Evolutionary conservation across 2,329 filamentous ascomycete species (phyloP), one percentile per base, ranked within the genome.

Genomic region (Ophiocordyceps camponoti-saundersi): DNA sequence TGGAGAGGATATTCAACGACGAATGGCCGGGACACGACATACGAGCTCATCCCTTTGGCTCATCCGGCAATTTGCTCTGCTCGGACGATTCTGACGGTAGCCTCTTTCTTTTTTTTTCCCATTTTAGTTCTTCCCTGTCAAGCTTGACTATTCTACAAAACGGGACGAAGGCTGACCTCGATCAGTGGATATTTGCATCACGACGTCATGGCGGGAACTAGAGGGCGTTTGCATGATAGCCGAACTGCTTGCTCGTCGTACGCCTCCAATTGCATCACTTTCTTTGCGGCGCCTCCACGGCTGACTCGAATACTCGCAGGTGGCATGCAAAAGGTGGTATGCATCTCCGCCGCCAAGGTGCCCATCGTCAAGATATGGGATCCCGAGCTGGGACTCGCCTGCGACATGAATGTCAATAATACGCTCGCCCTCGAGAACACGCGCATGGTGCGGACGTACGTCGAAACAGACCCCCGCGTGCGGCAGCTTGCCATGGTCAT

Each of bases 281-380:
- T 42, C 26, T 29, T 11, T 34, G 16, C n/a, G 13, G n/a, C 12
- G 1, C 23, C 8, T 13, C 11, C 11, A 32, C 23, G 22, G 23
- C 65, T 73, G 59, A 70, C 61, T 20, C 50, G 29, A 15, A 6
- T 18, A 29, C 22, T 41, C 41, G 77, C 57, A 95, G 90, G 87
- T 68, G 90, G 90, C 39, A 98, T 98, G 92, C 77, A 96, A 62
- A 86, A 86, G 57, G 88, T 98, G 1, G 85, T 95, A 22, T 98
- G 92, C 61, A 87, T 96, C 46, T 87, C 87, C 26, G 85, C 84
- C 41, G 92, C 92, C 49, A 96, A 95, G 65, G 92, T 98, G 15
- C 90, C 92, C 4, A 98, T 98, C 58, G 92, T 98, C 55, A 96
- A 96, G 69, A 85, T 95, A 48, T 98, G 92, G 89, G 92, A 98